Base-by-base conservation (phyloP, 805 yeast species). In the Wickerhamiella qilinensis region DNA sequence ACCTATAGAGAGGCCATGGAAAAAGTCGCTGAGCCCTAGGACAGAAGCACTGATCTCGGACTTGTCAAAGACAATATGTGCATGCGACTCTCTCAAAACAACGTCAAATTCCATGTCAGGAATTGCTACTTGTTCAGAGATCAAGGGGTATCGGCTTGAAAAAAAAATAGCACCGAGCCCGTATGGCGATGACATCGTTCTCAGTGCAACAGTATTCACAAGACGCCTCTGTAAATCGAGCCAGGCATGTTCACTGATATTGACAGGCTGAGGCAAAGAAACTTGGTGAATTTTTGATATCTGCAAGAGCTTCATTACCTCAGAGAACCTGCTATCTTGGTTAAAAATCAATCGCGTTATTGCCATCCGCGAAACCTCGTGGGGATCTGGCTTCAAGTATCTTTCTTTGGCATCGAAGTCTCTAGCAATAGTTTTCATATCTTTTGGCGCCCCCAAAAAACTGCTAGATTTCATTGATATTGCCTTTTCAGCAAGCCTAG, bases 1-100 rank as follows among this genome's bases (percentile, higher is more conserved):
- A 0, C 95, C 98, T 1, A 88, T 69, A 2, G 94, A 75, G 0
- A 76, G 93, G 14, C 98, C 98, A 48, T 81, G 82, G 49, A 88
- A 95, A 53, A 91, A 91, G 44, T 73, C 71, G 0, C 93, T 94
- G 95, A 95, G 85, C 30, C 73, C 71, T 28, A 68, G 54, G 3
- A 67, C 57, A 12, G 61, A 66, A 1, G 64, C 59, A n/a, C 69
- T 64, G 9, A 82, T 49, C 0, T 66, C 44, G 2, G 69, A 73
- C 36, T 68, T 70, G 4, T 76, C 77, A 2, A 75, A 56, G 1
- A 76, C 62, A 1, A 83, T 71, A 17, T 73, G 79, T 1, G 77
- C 68, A 60, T 71, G 71, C 33, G 67, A 69, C 0, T 95, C 93
- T 14, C 71, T 58, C 31, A 85, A 69, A 16, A 71, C 46, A 0